phyloP scores from a whole-genome alignment of 2,329 filamentous ascomycete species.

The Monosporascus sp. region DNA sequence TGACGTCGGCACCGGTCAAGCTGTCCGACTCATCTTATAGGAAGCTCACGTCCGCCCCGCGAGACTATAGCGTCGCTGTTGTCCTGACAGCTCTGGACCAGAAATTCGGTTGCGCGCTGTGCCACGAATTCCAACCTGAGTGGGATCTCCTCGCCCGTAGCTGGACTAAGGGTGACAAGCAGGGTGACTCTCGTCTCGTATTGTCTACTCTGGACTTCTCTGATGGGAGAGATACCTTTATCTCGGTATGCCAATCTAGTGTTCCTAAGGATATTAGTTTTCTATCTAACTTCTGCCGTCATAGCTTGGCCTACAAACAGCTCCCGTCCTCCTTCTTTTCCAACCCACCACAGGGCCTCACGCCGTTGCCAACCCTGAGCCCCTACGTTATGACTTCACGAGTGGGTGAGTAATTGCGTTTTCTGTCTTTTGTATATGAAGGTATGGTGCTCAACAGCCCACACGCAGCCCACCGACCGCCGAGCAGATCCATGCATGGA shows the following conservation, averaged over 20 bases:
- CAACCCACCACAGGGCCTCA: conserved; percentile 78
- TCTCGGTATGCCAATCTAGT: conserved; percentile 60
- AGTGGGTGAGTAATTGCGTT: conserved; percentile 54
- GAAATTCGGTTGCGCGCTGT: conserved; percentile 80
- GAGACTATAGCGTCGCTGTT: conserved; percentile 79
- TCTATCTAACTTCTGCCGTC: conserved; percentile 3
- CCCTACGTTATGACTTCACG: conserved; percentile 80
- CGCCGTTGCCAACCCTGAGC: conserved; percentile 64
- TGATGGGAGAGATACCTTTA: conserved; percentile 78
- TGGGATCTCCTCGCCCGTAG: conserved; percentile 83
- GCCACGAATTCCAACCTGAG: conserved; percentile 87
- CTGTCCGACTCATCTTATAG: conserved; percentile 73
- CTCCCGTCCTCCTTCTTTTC: conserved; percentile 84
- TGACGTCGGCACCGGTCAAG: conserved; percentile 64
- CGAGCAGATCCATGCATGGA: conserved; percentile 74
- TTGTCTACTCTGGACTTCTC: conserved; percentile 85
- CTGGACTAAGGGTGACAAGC: conserved; percentile 82
- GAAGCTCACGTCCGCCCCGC: conserved; percentile 68
- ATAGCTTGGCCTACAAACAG: conserved; percentile 89
- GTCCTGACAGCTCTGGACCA: conserved; percentile 82
- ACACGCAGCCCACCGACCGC: conserved; percentile 65
- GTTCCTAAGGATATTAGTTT: conserved; percentile 10
- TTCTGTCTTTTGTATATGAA: conserved; percentile 1
- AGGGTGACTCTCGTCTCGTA: conserved; percentile 65
- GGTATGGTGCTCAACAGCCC: conserved; percentile 10